Evolutionary conservation across 2,329 filamentous ascomycete genomes (phyloP), one percentile per base, ranked within the genome.

Genomic region (Microcyclosporella mali): DNA sequence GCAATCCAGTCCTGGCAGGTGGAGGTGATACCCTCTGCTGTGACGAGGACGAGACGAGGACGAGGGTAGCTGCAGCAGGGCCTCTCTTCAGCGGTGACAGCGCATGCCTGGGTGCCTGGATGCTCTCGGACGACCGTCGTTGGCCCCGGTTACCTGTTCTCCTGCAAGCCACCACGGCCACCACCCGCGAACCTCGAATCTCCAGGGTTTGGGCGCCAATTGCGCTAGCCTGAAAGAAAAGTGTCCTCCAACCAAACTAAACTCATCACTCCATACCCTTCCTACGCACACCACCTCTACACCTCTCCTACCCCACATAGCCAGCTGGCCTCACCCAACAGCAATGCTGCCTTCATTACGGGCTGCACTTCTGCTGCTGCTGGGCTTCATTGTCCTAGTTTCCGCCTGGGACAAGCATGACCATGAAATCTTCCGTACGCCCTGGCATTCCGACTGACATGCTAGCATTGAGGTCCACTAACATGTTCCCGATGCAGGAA

Each of bases 391-490:
- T 47, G 74, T 80, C 30, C 67, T 89, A 49, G 78, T 78, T 46
- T 77, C 81, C 37, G 86, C 86, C 35, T 95, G 88, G 87, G 81
- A 79, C 44, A 92, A 92, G 68, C 87, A 94, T 94, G 92, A 98
- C 69, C 88, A 94, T 63, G 92, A 98, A 70, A 97, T 98, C 71
- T 98, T 98, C 73, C 85, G 88, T 25, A 25, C 21, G 21, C 21
- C 21, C 21, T 6, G 9, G 21, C 21, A 25, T 25, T 25, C n/a
- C n/a, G n/a, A n/a, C n/a, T n/a, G n/a, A n/a, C n/a, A n/a, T n/a
- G n/a, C n/a, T n/a, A n/a, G n/a, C n/a, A n/a, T n/a, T n/a, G n/a
- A n/a, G n/a, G n/a, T n/a, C n/a, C 21, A 25, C 21, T 25, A 25
- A 25, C 21, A 25, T 25, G 4, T 9, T 25, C 21, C 6, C 21